These are phyloP conservation scores for Colletotrichum godetiae DNA, from an alignment of 2,329 filamentous ascomycete species.

Conservation along the genomic window DNA sequence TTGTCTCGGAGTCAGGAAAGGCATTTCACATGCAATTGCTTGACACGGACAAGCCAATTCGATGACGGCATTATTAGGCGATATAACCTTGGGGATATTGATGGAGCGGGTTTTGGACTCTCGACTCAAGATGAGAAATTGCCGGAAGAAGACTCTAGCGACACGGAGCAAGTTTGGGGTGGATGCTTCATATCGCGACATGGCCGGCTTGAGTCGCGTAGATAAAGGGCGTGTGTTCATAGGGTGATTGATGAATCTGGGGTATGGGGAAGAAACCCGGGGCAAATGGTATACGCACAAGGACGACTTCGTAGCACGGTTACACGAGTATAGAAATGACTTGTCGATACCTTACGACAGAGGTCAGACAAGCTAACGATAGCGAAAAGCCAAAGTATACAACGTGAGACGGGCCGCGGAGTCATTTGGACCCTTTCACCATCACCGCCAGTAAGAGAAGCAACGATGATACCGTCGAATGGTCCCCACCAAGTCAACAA, in stretches of 20 bases:
- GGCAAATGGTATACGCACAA: neutral
- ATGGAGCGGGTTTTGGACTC: neutral
- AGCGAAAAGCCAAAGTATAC: neutral
- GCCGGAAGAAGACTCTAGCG: neutral
- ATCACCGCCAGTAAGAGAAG: neutral
- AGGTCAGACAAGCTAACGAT: neutral
- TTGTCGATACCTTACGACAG: neutral
- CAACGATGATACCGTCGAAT: neutral
- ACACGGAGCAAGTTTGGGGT: neutral
- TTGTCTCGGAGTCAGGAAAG: neutral
- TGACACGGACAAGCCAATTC: neutral
- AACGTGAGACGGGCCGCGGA: neutral
- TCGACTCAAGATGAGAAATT: neutral
- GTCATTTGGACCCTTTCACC: neutral
- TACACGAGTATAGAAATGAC: neutral
- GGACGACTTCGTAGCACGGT: too few relatives aligned
- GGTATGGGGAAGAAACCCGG: neutral
- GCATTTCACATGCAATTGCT: conserved; percentile 1
- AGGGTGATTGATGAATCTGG: neutral
- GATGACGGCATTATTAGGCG: neutral
- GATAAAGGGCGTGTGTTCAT: neutral
- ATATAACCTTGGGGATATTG: neutral
- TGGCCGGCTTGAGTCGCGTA: neutral
- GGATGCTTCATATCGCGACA: neutral
- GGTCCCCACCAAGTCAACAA: too few relatives aligned